These are phyloP conservation scores for Ophiostoma quercus DNA, from an alignment of 2,329 filamentous ascomycete genomes.

Conservation along the genomic window DNA sequence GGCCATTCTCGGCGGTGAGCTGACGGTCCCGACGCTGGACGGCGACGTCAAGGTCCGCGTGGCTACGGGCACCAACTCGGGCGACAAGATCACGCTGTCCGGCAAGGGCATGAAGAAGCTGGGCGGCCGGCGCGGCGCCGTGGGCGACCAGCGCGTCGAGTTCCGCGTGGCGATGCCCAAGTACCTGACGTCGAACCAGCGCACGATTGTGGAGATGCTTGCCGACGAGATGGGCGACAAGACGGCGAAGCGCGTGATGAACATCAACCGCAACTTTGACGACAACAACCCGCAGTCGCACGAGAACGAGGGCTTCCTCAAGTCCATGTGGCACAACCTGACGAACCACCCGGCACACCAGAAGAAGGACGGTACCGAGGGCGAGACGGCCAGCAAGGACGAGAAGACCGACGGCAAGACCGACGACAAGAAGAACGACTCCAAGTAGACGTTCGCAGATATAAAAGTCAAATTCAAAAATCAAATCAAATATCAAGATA, in stretches of 20 bases:
- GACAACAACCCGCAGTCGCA: slow-evolving; percentile 44
- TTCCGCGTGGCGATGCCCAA: slow-evolving; percentile 96
- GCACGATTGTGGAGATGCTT: slow-evolving; percentile 89
- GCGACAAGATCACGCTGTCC: slow-evolving; percentile 80
- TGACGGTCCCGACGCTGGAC: slow-evolving; percentile 82
- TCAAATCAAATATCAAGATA: slow-evolving; percentile 16
- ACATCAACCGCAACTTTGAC: slow-evolving; percentile 51
- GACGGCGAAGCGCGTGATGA: slow-evolving; percentile 88
- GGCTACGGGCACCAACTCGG: slow-evolving; percentile 82
- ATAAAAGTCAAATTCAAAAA: slow-evolving; percentile 19
- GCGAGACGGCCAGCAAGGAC: slow-evolving; percentile 15
- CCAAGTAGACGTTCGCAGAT: background rate
- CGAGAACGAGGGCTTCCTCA: slow-evolving; percentile 83
- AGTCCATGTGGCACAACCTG: slow-evolving; percentile 86
- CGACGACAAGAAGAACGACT: background rate
- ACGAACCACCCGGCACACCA: slow-evolving; percentile 66
- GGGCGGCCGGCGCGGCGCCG: slow-evolving; percentile 58
- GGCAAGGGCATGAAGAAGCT: slow-evolving; percentile 95
- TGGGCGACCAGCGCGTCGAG: slow-evolving; percentile 84
- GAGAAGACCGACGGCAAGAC: slow-evolving; percentile 19
- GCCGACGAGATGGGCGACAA: slow-evolving; percentile 95
- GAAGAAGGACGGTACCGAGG: slow-evolving; percentile 32
- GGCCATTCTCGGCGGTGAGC: slow-evolving; percentile 84
- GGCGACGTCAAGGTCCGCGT: slow-evolving; percentile 88
- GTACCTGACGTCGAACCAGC: slow-evolving; percentile 83